phyloP scores from a whole-genome alignment of 2,329 filamentous ascomycete genomes.

The Metarhizium robertsii region DNA sequence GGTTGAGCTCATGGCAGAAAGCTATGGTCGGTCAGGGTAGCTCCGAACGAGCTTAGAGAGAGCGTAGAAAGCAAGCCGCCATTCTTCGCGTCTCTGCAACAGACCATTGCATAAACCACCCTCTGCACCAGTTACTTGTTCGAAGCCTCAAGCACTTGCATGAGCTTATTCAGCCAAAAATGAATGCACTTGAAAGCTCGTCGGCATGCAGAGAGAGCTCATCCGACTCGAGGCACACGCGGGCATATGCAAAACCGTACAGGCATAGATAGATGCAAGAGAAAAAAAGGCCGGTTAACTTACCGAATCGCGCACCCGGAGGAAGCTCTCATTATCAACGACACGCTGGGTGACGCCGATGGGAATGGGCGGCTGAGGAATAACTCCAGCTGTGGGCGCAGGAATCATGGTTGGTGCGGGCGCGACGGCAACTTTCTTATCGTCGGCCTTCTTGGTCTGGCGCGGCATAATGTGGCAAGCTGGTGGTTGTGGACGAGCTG shows the following conservation, averaged over 20 bases:
- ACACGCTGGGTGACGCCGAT: constrained; percentile 21
- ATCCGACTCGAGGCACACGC: not conserved
- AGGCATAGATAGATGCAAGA: not conserved
- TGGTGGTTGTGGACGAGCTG: not conserved
- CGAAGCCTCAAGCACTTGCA: not conserved
- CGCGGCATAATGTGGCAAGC: constrained; percentile 30
- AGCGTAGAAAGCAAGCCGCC: no score
- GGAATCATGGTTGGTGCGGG: constrained; percentile 17
- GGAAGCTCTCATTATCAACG: constrained; percentile 67
- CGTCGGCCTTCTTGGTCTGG: constrained; percentile 33
- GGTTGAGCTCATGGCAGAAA: no score
- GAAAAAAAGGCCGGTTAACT: constrained; percentile 26
- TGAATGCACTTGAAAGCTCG: not conserved
- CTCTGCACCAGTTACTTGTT: not conserved
- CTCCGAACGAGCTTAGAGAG: no score
- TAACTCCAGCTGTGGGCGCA: constrained; percentile 3
- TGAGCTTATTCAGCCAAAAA: not conserved
- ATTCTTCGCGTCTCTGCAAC: no score
- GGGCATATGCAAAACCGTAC: not conserved
- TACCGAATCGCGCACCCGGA: constrained; percentile 75
- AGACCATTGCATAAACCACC: not conserved
- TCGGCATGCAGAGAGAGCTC: not conserved
- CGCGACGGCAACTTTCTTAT: constrained; percentile 26
- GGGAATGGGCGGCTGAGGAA: constrained; percentile 9
- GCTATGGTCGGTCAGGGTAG: no score